A percentile compares a stretch with the other conserved stretches of the same genome.
phyloP scores from a whole-genome alignment of 176 grass and related monocot species.

The Paspalum vaginatum region DNA sequence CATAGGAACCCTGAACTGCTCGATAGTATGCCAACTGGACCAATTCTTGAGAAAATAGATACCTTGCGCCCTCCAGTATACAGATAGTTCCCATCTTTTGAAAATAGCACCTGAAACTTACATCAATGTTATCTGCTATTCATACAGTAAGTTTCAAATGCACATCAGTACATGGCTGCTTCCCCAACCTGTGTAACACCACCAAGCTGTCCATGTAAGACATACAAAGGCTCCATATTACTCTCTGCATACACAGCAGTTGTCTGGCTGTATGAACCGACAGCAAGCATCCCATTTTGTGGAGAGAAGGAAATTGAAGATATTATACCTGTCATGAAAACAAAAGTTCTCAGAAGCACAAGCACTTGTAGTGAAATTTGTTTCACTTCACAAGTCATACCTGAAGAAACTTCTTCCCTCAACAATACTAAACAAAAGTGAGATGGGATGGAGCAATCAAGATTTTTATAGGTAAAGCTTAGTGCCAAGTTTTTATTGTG shows the following conservation, averaged over 20 bases:
- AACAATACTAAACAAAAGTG: conserved; percentile 25
- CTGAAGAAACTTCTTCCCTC: conserved; percentile 5
- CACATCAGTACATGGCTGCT: background rate
- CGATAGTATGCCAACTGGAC: conserved; percentile 9
- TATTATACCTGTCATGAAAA: conserved; percentile 67
- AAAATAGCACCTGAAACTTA: conserved; percentile 82
- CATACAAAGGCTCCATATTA: conserved; percentile 90
- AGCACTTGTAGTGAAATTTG: background rate
- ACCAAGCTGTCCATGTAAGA: conserved; percentile 84
- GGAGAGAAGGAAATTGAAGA: conserved; percentile 87
- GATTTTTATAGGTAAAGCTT: background rate
- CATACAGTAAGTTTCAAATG: conserved; percentile 3
- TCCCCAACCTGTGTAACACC: conserved; percentile 89
- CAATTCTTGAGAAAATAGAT: conserved; percentile 23
- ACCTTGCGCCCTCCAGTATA: conserved; percentile 98
- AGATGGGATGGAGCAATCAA: conserved; percentile 34
- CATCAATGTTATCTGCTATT: conserved; percentile 16
- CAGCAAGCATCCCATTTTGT: conserved; percentile 84
- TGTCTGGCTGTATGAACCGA: conserved; percentile 93
- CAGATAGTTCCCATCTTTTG: conserved; percentile 92
- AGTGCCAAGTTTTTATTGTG: background rate
- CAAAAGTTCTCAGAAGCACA: conserved; percentile 22
- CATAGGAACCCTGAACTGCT: conserved; percentile 13
- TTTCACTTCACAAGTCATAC: conserved; percentile 17
- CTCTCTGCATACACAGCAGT: conserved; percentile 81